Conservation (phyloP, 2,329 filamentous ascomycete genomes). For the Pseudopyrenochaeta lycopersici region DNA sequence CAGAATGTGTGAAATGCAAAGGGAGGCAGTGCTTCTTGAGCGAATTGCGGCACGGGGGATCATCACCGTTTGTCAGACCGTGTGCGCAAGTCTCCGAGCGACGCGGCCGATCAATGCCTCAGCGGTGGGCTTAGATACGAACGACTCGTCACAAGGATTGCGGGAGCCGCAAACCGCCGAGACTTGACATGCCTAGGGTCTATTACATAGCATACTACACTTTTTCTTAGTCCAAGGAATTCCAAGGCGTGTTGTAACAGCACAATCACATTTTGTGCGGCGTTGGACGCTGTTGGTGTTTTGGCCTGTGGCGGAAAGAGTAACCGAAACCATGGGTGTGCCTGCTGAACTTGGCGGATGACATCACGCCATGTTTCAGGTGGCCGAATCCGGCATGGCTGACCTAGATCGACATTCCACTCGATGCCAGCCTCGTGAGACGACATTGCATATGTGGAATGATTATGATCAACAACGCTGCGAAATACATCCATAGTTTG, state of each 20-base stretch:
- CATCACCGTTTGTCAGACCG: conserved; percentile 29
- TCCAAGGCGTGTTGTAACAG: neutral
- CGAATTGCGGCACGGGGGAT: conserved; percentile 20
- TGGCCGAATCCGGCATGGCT: neutral
- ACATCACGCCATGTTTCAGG: conserved; percentile 5
- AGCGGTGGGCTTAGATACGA: conserved; percentile 13
- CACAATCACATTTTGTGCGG: neutral
- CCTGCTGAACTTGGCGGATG: neutral
- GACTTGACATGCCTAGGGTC: neutral
- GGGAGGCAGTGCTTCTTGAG: conserved; percentile 13
- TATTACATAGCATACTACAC: no score
- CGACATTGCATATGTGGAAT: neutral
- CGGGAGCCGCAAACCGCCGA: neutral
- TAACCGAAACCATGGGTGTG: neutral
- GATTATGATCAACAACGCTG: no score
- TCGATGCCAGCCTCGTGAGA: neutral
- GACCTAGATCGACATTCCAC: neutral
- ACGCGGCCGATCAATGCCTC: conserved; percentile 35
- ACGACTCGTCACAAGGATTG: conserved; percentile 6
- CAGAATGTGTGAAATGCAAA: conserved; percentile 4
- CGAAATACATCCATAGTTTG: no score
- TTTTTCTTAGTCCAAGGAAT: neutral
- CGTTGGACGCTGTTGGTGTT: neutral
- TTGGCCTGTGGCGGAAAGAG: neutral
- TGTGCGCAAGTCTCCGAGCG: conserved; percentile 24